These are phyloP conservation scores for Fusarium vanettenii DNA, from an alignment of 2,329 filamentous ascomycete species.

Conservation along the genomic window DNA sequence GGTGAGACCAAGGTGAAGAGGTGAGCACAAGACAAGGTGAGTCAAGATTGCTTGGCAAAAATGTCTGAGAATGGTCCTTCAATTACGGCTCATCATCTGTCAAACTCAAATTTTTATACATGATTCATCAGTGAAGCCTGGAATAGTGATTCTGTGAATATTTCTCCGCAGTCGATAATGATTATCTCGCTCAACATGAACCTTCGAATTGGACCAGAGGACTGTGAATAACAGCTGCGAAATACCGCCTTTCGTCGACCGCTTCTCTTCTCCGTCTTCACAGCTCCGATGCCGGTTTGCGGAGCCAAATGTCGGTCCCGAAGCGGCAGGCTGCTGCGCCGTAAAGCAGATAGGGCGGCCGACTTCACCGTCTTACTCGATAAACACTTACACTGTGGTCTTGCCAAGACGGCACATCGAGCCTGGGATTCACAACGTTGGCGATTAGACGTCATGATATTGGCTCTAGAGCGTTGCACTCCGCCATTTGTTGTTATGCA, in stretches of 20 bases:
- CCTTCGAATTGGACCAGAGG: neutral
- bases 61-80: neutral
- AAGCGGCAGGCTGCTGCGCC: neutral
- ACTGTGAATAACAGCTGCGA: neutral
- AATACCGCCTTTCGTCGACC: neutral
- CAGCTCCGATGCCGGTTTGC: conserved; percentile 8
- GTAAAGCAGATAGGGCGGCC: neutral
- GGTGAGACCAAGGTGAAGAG: neutral
- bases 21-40: conserved; percentile 2
- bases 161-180: neutral
- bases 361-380: neutral
- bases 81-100: neutral
- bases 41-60: neutral
- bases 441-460: neutral
- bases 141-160: neutral
- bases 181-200: neutral
- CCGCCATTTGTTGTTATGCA: neutral
- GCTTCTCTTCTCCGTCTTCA: neutral
- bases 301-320: neutral
- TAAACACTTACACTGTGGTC: neutral
- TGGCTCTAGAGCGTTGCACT: neutral
- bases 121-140: neutral
- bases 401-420: conserved; percentile 1
- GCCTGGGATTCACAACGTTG: conserved; percentile 6
- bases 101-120: neutral